These are phyloP conservation scores for Emergomyces africanus DNA, from an alignment of 2,329 filamentous ascomycete species.

Conservation along the genomic window DNA sequence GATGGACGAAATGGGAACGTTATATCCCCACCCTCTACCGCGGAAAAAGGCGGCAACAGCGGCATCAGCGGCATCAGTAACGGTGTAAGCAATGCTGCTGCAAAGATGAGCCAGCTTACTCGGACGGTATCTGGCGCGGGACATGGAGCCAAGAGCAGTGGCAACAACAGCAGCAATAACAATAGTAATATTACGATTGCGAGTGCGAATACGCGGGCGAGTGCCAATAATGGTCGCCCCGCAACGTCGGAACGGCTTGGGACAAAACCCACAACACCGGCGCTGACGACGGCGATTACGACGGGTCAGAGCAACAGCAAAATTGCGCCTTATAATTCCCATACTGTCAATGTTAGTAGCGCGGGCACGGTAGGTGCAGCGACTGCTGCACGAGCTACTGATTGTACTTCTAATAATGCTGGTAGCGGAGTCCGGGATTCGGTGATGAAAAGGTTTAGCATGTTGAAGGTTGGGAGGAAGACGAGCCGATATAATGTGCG, in stretches of 20 bases:
- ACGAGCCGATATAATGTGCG: constrained; percentile 42
- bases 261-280: background rate
- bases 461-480: constrained; percentile 64
- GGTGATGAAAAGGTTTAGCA: constrained; percentile 65
- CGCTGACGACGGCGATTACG: background rate
- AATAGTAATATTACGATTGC: background rate
- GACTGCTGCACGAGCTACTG: background rate
- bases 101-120: background rate
- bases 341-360: background rate
- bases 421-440: constrained; percentile 39
- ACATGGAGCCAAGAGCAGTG: background rate
- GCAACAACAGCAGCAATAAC: background rate
- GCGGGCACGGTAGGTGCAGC: background rate
- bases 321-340: background rate
- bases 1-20: background rate
- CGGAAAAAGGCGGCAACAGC: background rate
- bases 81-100: background rate
- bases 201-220: background rate
- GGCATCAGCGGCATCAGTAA: background rate
- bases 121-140: background rate
- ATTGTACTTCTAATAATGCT: background rate
- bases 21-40: background rate
- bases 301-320: background rate
- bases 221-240: background rate
- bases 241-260: background rate